A percentile compares a stretch with the other conserved stretches of the same genome.
phyloP scores from a whole-genome alignment of 331 rosid species.

The Dryas integrifolia region DNA sequence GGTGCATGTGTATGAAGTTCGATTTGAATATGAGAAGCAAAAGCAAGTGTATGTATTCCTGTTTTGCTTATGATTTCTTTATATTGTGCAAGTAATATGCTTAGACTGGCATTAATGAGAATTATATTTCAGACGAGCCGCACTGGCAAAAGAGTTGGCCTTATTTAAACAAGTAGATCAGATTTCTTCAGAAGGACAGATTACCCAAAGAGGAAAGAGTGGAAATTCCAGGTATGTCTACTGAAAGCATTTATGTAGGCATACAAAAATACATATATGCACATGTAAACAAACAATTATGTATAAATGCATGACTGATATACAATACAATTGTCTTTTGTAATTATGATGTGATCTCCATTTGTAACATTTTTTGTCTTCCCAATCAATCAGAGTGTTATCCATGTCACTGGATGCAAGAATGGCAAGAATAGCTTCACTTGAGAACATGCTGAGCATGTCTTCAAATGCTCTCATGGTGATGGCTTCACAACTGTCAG shows the following conservation, averaged over 20 bases:
- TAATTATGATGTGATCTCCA: slow-evolving; percentile 17
- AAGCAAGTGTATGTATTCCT: slow-evolving; percentile 56
- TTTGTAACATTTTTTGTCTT: slow-evolving; percentile 10
- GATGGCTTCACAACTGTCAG: slow-evolving; percentile 74
- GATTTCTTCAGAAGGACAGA: slow-evolving; percentile 41
- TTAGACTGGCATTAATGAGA: slow-evolving; percentile 23
- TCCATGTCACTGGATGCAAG: slow-evolving; percentile 66
- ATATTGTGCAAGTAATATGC: slow-evolving; percentile 7
- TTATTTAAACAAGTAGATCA: slow-evolving; percentile 52
- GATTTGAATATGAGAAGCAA: slow-evolving; percentile 57
- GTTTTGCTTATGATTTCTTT: neutral
- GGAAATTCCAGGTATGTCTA: slow-evolving; percentile 45
- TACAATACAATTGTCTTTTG: neutral
- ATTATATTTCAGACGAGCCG: slow-evolving; percentile 44
- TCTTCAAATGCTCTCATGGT: slow-evolving; percentile 59
- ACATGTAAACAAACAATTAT: neutral
- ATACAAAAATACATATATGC: neutral
- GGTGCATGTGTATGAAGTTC: slow-evolving; percentile 68
- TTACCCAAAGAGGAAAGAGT: slow-evolving; percentile 44
- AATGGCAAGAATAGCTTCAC: slow-evolving; percentile 62
- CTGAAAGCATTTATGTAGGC: neutral
- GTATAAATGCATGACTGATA: neutral
- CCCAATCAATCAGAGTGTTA: slow-evolving; percentile 48
- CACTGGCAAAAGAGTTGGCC: slow-evolving; percentile 63
- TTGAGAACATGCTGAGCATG: slow-evolving; percentile 64